Evolutionary conservation across 2,329 filamentous ascomycete species (phyloP).

Genomic region (Alternaria brassicae): DNA sequence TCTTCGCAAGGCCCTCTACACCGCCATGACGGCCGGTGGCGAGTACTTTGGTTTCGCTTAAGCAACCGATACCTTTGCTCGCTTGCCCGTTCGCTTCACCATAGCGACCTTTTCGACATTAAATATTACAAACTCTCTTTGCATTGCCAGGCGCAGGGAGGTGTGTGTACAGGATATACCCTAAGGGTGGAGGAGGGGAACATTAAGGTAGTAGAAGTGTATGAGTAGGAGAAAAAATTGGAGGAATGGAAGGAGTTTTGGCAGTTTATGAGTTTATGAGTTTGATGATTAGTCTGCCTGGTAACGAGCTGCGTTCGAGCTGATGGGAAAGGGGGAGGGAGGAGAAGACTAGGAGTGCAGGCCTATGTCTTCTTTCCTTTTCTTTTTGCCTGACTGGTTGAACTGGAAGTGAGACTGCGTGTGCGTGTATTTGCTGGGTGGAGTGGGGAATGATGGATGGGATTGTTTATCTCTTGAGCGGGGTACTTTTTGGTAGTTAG

Average conservation of each 20-base stretch:
- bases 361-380: conserved; percentile 23
- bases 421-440: no score
- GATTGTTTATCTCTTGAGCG: not conserved
- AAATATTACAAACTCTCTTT: conserved; percentile 29
- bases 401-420: not conserved
- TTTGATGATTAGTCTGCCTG: not conserved
- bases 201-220: conserved; percentile 19
- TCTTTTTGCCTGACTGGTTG: no score
- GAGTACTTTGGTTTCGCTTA: conserved; percentile 98
- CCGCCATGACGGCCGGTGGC: conserved; percentile 96
- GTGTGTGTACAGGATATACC: conserved; percentile 16
- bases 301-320: not conserved
- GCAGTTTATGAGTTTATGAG: not conserved
- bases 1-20: conserved; percentile 85
- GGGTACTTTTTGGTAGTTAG: not conserved
- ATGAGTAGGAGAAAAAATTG: conserved; percentile 28
- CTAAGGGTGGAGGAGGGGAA: conserved; percentile 1
- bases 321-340: conserved; percentile 12
- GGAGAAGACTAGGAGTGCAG: conserved; percentile 41
- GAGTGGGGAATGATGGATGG: not conserved
- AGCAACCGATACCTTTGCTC: conserved; percentile 21
- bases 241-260: not conserved
- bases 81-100: conserved; percentile 2
- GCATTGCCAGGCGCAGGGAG: conserved; percentile 43
- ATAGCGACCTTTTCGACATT: conserved; percentile 14